Base-by-base conservation (phyloP, 495 filamentous ascomycete species). In the Paragyromitra xinjiangensis region DNA sequence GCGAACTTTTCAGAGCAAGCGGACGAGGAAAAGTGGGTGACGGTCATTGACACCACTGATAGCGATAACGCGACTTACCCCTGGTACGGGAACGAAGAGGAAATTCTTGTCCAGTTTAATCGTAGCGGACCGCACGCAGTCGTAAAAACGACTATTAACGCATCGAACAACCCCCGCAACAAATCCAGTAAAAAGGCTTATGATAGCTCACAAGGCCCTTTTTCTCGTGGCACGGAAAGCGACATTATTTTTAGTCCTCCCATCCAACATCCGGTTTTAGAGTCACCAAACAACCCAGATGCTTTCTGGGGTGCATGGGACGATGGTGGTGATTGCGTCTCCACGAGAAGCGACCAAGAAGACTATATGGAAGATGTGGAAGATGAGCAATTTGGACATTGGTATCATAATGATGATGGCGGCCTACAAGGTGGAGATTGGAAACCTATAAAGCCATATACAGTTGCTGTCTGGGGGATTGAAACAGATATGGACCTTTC, bases 361-460 rank as follows among this genome's bases (percentile, higher is more conserved):
- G 16, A 45, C 8, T 39, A 42, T 24, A 34, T 16, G 4, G 14
- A 14, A 3, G 62, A 58, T n/a, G 16, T n/a, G 6, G 19, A 22
- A 56, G 19, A 55, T 6, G 39, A 48, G 3, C 59, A n/a, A 12
- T 44, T 65, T 51, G 64, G 71, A 37, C 42, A 68, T 12, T 73
- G 71, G 71, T 73, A 73, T 19, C 51, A 73, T 22, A 37, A 73
- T 67, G 63, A 73, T 14, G 63, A 55, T n/a, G 50, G 42, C 7
- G 40, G 24, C n/a, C 2, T 50, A 6, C 68, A 12, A 34, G n/a
- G 26, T 1, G 26, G 40, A 6, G 56, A 29, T 16, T 73, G 39
- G 19, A 42, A 58, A 22, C 8, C 51, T 11, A 24, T 73, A 12
- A 68, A 68, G 19, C 22, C 59, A 9, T 45, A 72, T 58, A 48